Evolutionary conservation across 129 eudicot species (phyloP).

Genomic region (Heracleum sosnowskyi): DNA sequence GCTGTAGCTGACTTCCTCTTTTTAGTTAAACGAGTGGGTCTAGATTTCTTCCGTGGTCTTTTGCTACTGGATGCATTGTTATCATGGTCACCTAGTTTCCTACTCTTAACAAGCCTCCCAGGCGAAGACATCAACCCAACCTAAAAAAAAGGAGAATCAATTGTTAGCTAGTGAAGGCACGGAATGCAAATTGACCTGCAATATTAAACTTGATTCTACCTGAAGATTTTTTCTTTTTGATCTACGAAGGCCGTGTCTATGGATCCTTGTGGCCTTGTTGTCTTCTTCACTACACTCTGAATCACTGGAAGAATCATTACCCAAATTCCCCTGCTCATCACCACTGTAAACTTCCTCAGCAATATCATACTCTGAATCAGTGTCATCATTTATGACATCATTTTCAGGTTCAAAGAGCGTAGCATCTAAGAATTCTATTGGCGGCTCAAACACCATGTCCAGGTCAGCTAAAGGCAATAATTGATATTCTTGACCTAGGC

Average conservation of each 20-base stretch:
- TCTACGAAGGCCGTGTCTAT: constrained; percentile 42
- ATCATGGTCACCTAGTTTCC: constrained; percentile 40
- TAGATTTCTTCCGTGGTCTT: constrained; percentile 37
- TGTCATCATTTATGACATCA: constrained; percentile 62
- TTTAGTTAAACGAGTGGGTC: constrained; percentile 17
- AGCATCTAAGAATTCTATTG: constrained; percentile 75
- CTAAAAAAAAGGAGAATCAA: constrained; percentile 26
- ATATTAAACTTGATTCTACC: constrained; percentile 38
- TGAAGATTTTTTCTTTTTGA: constrained; percentile 57
- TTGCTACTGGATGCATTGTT: constrained; percentile 50
- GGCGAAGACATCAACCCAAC: constrained; percentile 40
- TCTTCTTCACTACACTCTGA: constrained; percentile 47
- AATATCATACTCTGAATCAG: constrained; percentile 80
- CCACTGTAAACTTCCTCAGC: constrained; percentile 62
- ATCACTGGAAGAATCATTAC: constrained; percentile 46
- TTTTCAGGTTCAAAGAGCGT: constrained; percentile 80
- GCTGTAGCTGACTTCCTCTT: constrained; percentile 37
- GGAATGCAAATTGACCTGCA: not conserved
- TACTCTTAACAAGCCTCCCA: constrained; percentile 55
- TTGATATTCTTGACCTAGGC: constrained; percentile 76
- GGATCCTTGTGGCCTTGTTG: constrained; percentile 25
- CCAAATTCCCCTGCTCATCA: constrained; percentile 40
- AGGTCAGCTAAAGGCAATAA: constrained; percentile 81
- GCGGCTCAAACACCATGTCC: constrained; percentile 63
- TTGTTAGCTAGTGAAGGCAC: constrained; percentile 15